Base-by-base conservation (phyloP, 2,329 filamentous ascomycete genomes). In the Didymella glomerata region DNA sequence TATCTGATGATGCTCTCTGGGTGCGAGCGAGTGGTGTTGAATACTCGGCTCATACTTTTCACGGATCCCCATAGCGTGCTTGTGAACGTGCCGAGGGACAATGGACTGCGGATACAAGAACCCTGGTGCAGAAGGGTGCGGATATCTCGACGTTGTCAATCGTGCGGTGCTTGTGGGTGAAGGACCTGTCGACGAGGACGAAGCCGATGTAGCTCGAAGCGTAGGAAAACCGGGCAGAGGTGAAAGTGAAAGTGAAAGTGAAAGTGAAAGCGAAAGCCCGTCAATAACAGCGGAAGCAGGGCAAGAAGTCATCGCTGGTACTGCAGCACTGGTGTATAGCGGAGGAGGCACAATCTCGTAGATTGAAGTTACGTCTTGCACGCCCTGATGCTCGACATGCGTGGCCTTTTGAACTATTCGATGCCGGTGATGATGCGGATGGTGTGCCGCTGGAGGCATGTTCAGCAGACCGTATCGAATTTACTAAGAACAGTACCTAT, bases 361-460 rank as follows among this genome's bases (percentile, higher is more conserved):
- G 22, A 20, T 5, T 1, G 46, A 49, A 11, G 36, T 45, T 11
- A 24, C 13, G 10, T 40, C n/a, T 2, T n/a, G 18, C 10, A 5
- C 5, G 7, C 30, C 30, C 10, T 30, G n/a, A 13, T 49, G 53
- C 38, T 40, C 11, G 16, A 44, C 6, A 6, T 36, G 24, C 7
- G 30, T 38, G 10, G 11, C 27, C 2, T 4, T 38, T 4, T 25
- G 7, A 2, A 20, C 13, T 13, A 6, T 16, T 38, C 24, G 24
- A 13, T 22, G 34, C 6, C 30, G 3, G 20, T 13, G 10, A 4
- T 13, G 11, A 4, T 51, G 25, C 3, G 13, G 4, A 8, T 25
- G 42, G 16, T 47, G 41, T 13, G n/a, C 42, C 16, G 54, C 54
- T 30, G 47, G 54, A 16, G 48, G 25, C 54, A 57, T 47, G 20